Evolutionary conservation across 768 basidiomycete species (phyloP).

Genomic region (Boletus vermiculosoides): DNA sequence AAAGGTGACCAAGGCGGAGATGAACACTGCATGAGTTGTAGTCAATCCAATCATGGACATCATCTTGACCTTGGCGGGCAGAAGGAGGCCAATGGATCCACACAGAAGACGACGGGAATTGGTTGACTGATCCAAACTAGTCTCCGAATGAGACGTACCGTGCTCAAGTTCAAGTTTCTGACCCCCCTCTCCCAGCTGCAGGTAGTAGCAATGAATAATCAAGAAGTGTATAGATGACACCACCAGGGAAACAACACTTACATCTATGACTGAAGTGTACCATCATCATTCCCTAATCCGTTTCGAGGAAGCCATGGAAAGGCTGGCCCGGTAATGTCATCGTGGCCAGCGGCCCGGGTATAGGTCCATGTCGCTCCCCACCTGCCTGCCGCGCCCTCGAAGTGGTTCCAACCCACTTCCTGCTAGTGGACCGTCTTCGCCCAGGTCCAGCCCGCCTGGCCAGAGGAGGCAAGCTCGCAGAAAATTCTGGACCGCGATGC

Average conservation of each 20-base stretch:
- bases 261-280: neutral
- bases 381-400: neutral
- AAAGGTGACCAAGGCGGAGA: neutral
- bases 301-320: neutral
- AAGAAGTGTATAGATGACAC: neutral
- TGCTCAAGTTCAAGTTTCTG: neutral
- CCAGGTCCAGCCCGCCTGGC: neutral
- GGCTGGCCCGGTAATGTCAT: neutral
- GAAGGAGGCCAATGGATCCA: neutral
- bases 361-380: too few relatives aligned
- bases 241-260: neutral
- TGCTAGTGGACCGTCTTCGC: too few relatives aligned
- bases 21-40: neutral
- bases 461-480: neutral
- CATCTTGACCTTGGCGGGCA: neutral
- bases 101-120: neutral
- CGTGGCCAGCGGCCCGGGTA: too few relatives aligned
- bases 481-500: neutral
- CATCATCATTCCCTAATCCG: neutral
- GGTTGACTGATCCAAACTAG: neutral
- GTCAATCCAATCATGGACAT: neutral
- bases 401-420: neutral
- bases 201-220: neutral
- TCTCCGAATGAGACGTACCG: neutral
- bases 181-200: neutral